These are phyloP conservation scores for Effrenium voratum DNA, from an alignment of 73 alveolate genomes.

Conservation along the genomic window DNA sequence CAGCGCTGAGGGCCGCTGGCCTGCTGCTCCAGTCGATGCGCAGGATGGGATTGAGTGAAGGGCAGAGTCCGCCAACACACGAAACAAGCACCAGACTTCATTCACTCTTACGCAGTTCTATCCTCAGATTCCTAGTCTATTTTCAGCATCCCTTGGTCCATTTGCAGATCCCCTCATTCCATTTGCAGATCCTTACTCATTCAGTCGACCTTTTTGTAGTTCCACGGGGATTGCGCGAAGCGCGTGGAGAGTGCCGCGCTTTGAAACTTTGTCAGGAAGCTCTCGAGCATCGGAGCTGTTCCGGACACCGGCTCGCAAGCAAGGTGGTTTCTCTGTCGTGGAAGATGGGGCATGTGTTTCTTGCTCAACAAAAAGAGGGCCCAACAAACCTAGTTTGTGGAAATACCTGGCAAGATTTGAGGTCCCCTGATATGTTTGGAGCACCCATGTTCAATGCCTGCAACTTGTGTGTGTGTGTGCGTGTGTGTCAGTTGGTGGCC, in stretches of 20 bases:
- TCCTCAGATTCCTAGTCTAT: neutral
- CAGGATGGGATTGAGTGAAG: neutral
- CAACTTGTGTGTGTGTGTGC: neutral
- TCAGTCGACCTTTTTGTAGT: neutral
- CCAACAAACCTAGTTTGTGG: neutral
- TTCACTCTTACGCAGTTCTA: neutral
- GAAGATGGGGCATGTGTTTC: neutral
- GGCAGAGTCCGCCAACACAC: neutral
- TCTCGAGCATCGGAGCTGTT: neutral
- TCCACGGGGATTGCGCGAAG: neutral
- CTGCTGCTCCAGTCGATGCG: slow-evolving; percentile 35
- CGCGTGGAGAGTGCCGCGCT: too few species aligned
- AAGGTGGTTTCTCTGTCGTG: neutral
- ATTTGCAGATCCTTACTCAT: neutral
- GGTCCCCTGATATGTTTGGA: neutral
- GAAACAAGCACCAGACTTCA: neutral
- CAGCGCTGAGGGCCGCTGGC: slow-evolving; percentile 29
- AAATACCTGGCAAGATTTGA: neutral
- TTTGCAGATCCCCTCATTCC: neutral
- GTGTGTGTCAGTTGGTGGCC: neutral
- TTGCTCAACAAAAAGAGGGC: neutral
- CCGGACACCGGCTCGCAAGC: neutral
- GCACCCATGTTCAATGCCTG: neutral
- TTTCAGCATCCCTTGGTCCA: neutral
- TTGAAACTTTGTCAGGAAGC: too few species aligned